Evolutionary conservation across 495 filamentous ascomycete genomes (phyloP).

Genomic region (Aspergillus indologenus): DNA sequence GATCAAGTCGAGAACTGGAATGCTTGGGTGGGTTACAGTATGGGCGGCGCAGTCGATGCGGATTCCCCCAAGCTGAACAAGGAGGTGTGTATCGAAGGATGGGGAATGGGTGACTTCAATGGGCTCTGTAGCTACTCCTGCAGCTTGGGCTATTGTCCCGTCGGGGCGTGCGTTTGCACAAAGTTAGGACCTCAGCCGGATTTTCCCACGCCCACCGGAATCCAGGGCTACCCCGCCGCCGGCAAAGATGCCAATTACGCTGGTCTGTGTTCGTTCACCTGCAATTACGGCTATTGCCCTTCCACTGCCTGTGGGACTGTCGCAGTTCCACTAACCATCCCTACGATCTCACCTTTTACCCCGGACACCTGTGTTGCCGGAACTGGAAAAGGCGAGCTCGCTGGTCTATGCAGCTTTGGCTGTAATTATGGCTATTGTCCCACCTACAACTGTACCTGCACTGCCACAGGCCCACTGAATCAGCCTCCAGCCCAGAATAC

Average conservation of each 20-base stretch:
- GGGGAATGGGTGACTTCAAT: background rate
- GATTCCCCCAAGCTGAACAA: background rate
- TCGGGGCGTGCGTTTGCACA: background rate
- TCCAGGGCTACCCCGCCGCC: conserved; percentile 15
- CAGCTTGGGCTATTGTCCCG: background rate
- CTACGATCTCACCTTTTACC: conserved; percentile 13
- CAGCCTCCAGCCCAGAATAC: background rate
- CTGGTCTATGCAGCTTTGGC: conserved; percentile 14
- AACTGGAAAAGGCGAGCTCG: conserved; percentile 9
- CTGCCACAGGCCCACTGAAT: conserved; percentile 5
- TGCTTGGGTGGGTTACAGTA: background rate
- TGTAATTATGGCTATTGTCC: conserved; percentile 21
- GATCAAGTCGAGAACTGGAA: background rate
- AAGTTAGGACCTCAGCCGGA: background rate
- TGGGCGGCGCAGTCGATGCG: background rate
- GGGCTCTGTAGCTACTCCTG: background rate
- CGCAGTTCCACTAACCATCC: conserved; percentile 7
- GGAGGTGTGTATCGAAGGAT: background rate
- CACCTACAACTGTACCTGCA: conserved; percentile 15
- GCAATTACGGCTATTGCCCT: conserved; percentile 13
- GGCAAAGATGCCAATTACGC: conserved; percentile 10
- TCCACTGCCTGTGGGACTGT: conserved; percentile 7
- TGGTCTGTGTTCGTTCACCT: conserved; percentile 11
- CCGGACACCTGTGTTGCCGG: conserved; percentile 12
- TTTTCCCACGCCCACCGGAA: conserved; percentile 5